Evolutionary conservation across 331 rosid species (phyloP), one percentile per base, ranked within the genome.

Genomic region (Dryas integrifolia): DNA sequence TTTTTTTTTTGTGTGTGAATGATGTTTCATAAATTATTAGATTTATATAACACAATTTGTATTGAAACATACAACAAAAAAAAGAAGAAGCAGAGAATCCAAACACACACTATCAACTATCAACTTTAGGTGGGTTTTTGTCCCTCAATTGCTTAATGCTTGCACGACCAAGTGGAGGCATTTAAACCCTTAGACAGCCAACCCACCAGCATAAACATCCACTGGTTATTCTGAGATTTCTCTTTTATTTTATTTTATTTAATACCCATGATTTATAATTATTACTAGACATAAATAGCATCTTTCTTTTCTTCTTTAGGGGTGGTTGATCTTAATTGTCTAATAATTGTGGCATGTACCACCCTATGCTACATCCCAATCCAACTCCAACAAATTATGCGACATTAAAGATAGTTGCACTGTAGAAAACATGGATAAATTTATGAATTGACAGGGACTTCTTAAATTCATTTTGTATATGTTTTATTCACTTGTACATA

Each of bases 351-450:
- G 35, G 7, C 64, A 14, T 38, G 73, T 18, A 48, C 46, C 72
- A 48, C 40, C 26, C 70, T 39, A 39, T 9, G n/a, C 5, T 21
- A 21, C 24, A 21, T 21, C 24, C 24, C 18, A 14, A 12, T 13
- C 30, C 48, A 9, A 60, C 69, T 39, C 56, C 58, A 76, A 72
- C 64, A 76, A 76, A 60, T 72, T 76, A 50, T 71, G 76, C 59
- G 66, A 70, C 79, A 60, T 81, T 76, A 58, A 81, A 76, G 76
- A 58, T 45, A 58, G 73, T 46, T 76, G 57, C 67, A 50, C 72
- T 2, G 64, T 12, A 50, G 43, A 45, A 24, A 58, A 47, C 9
- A 56, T 49, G 10, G 44, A 58, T 35, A 5, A 58, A 58, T 74
- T 58, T 41, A 64, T 14, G 78, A 74, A 60, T 64, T 43, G 78